Conservation (phyloP, 169 alveolate genomes). For the Cryptosporidium canis region DNA sequence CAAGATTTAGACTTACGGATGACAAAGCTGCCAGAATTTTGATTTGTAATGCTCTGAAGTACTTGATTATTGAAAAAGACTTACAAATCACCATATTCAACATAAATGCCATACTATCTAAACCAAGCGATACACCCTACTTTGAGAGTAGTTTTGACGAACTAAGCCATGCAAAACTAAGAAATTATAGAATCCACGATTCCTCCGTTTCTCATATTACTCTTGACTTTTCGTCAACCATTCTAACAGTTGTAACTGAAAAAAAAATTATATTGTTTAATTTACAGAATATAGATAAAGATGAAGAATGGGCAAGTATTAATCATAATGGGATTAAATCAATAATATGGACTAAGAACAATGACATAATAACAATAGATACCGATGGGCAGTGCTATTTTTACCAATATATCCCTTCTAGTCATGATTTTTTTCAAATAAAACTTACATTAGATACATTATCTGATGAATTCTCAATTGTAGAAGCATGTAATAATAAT, state of each 20-base stretch:
- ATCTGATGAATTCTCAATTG: neutral
- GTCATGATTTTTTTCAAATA: neutral
- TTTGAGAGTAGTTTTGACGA: neutral
- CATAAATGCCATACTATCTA: neutral
- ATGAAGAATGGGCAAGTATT: slow-evolving; percentile 1
- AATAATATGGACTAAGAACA: slow-evolving; percentile 16
- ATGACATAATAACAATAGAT: slow-evolving; percentile 47
- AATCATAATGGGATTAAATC: slow-evolving; percentile 14
- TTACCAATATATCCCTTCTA: neutral
- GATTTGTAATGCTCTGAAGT: slow-evolving; percentile 33
- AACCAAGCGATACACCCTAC: neutral
- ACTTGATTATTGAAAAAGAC: slow-evolving; percentile 7
- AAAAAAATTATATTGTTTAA: slow-evolving; percentile 1
- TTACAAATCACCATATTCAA: slow-evolving; percentile 19
- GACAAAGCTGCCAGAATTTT: neutral
- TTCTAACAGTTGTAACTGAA: slow-evolving; percentile 3
- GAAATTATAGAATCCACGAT: neutral
- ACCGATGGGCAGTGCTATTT: neutral
- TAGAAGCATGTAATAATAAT: slow-evolving; percentile 7
- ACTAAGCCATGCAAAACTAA: neutral
- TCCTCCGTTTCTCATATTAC: neutral
- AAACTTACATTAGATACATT: neutral
- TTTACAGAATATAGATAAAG: neutral
- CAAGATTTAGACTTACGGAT: neutral
- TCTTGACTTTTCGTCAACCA: slow-evolving; percentile 37